Evolutionary conservation across 108 stramenopile genomes (phyloP), one percentile per base, ranked within the genome.

Genomic region (Cyclotella atomus): DNA sequence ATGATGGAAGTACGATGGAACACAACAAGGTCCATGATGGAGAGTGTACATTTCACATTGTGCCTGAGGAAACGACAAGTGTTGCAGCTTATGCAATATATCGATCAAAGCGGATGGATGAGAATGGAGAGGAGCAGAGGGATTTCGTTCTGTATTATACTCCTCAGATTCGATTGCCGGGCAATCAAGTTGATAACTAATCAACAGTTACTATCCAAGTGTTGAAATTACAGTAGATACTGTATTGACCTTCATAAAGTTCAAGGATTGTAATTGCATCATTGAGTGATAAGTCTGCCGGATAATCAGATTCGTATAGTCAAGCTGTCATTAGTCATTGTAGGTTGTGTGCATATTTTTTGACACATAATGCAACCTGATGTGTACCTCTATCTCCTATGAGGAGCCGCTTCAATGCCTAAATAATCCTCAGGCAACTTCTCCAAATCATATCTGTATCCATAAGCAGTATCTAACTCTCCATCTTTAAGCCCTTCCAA

Each of bases 381-480:
- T n/a, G n/a, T n/a, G n/a, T n/a, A n/a, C n/a, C n/a, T n/a, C n/a
- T n/a, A n/a, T n/a, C n/a, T 56, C 19, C 53, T 64, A 28, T 64
- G 63, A 28, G 43, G 45, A 64, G 63, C 63, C 24, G 24, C 49
- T 52, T 50, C 20, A 33, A 67, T 33, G 3, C 50, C 65, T 30
- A 75, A 60, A 50, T 82, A 82, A 46, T 85, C 77, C 24, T 57
- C 67, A 3, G 81, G 81, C 17, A 85, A 67, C 25, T 55, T 52
- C 32, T 87, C 86, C 59, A 87, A 57, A 79, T 87, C 81, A 64
- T 68, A 87, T 14, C 77, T 76, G 63, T 87, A 87, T 9, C 86
- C 83, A 64, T 59, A 87, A 7, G 86, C 86, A 8, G 86, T 87
- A 75, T 84, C 86, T 27, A 87, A 45, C 21, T 59, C 74, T 4